Evolutionary conservation across 2,329 filamentous ascomycete species (phyloP).

Genomic region (Aureobasidium sp.): DNA sequence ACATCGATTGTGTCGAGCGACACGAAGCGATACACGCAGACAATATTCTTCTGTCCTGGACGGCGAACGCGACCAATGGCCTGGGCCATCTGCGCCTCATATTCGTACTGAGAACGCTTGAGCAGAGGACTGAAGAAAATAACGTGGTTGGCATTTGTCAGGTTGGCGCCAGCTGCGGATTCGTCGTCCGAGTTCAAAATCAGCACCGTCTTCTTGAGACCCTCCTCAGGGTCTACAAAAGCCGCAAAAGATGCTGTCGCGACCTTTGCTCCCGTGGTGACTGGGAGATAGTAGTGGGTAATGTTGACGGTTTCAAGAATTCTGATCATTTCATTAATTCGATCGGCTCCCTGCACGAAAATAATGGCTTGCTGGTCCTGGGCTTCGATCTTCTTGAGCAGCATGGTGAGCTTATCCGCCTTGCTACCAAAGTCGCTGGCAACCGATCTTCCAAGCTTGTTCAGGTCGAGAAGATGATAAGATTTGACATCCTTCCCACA

Average conservation of each 20-base stretch:
- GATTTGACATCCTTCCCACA: constrained; percentile 45
- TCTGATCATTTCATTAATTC: constrained; percentile 43
- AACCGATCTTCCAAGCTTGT: constrained; percentile 37
- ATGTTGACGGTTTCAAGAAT: constrained; percentile 37
- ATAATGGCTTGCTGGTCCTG: constrained; percentile 58
- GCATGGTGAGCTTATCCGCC: constrained; percentile 48
- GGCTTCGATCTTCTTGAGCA: constrained; percentile 45
- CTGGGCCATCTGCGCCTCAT: constrained; percentile 66
- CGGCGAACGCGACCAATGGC: constrained; percentile 68
- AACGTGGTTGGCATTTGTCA: constrained; percentile 70
- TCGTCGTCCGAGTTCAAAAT: constrained; percentile 64
- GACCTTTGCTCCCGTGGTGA: no score
- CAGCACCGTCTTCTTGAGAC: constrained; percentile 49
- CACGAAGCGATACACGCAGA: constrained; percentile 76
- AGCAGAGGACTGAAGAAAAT: constrained; percentile 68
- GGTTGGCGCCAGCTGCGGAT: constrained; percentile 65
- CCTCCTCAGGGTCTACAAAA: constrained; percentile 12
- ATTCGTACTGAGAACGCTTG: constrained; percentile 56
- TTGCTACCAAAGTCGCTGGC: constrained; percentile 49
- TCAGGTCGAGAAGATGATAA: constrained; percentile 46
- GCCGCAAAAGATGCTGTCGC: background rate
- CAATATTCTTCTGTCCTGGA: constrained; percentile 62
- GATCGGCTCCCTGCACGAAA: constrained; percentile 59
- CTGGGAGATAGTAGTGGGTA: background rate
- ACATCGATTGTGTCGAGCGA: constrained; percentile 74